Evolutionary conservation across 2,329 filamentous ascomycete species (phyloP).

Genomic region (Calonectria multiphialidica): DNA sequence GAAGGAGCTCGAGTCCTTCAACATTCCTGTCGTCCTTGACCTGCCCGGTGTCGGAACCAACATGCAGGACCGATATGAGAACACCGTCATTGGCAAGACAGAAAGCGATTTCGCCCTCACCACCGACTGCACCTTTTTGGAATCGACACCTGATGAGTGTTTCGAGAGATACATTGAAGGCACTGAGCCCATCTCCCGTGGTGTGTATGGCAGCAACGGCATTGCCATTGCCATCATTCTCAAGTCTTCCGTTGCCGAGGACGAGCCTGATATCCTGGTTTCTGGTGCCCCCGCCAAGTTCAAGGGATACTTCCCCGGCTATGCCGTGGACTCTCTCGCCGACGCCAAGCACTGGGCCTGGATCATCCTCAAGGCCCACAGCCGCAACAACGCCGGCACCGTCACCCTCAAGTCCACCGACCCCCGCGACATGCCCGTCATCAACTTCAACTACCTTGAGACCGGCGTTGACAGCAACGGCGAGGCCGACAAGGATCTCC

Average conservation of each 20-base stretch:
- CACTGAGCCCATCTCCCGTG: conserved; percentile 34
- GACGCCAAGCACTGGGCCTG: conserved; percentile 56
- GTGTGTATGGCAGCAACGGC: conserved; percentile 59
- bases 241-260: conserved; percentile 51
- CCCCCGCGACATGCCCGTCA: conserved; percentile 72
- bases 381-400: conserved; percentile 69
- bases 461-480: conserved; percentile 47
- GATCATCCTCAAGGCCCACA: conserved; percentile 64
- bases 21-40: conserved; percentile 46
- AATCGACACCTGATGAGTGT: conserved; percentile 33
- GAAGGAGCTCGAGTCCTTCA: conserved; percentile 42
- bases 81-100: conserved; percentile 36
- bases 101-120: conserved; percentile 35
- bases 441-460: conserved; percentile 70
- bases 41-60: conserved; percentile 70
- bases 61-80: conserved; percentile 66
- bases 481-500: conserved; percentile 56
- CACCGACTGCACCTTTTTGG: conserved; percentile 35
- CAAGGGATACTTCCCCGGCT: conserved; percentile 68
- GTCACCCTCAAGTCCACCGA: conserved; percentile 71
- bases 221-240: conserved; percentile 61
- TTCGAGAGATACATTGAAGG: conserved; percentile 33
- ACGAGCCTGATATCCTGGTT: conserved; percentile 65
- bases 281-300: conserved; percentile 67
- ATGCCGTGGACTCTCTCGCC: conserved; percentile 57